Evolutionary conservation across 768 basidiomycete species (phyloP).

Genomic region (Crepidotus variabilis): DNA sequence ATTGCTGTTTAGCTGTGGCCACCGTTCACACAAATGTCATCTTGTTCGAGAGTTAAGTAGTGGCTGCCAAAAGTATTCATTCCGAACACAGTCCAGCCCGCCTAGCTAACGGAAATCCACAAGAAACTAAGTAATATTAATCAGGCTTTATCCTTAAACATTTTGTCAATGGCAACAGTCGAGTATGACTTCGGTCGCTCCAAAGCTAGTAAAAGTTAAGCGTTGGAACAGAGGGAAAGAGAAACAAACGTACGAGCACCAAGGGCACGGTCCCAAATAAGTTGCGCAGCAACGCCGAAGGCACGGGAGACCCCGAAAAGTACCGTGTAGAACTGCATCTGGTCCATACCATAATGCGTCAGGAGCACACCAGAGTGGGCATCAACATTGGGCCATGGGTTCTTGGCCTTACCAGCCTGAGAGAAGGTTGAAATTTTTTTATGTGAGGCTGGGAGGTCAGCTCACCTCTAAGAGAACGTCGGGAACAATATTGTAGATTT

Average conservation of each 20-base stretch:
- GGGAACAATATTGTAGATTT: constrained; percentile 86
- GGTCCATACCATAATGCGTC: constrained; percentile 79
- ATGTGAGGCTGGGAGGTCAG: not conserved
- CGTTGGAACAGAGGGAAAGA: constrained; percentile 63
- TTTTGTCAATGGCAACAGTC: constrained; percentile 71
- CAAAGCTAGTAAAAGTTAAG: constrained; percentile 44
- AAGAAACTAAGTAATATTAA: not conserved
- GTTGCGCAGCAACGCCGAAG: constrained; percentile 83
- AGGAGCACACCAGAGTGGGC: constrained; percentile 92
- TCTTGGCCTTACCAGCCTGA: constrained; percentile 88
- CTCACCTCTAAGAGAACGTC: constrained; percentile 80
- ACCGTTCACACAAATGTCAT: too few species aligned
- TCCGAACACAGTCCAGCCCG: too few species aligned
- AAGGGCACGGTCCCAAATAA: constrained; percentile 92
- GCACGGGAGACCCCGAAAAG: constrained; percentile 96
- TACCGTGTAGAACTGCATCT: constrained; percentile 98
- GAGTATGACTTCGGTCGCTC: constrained; percentile 94
- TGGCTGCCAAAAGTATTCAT: too few species aligned
- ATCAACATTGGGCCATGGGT: constrained; percentile 97
- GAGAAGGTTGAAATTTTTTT: not conserved
- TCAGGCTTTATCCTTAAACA: constrained; percentile 60
- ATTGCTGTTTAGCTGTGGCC: too few species aligned
- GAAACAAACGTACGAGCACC: constrained; percentile 71
- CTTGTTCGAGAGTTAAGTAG: too few species aligned
- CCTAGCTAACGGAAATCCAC: too few species aligned